These are phyloP conservation scores for Daldinia sp. DNA, from an alignment of 2,329 filamentous ascomycete genomes.

Conservation along the genomic window DNA sequence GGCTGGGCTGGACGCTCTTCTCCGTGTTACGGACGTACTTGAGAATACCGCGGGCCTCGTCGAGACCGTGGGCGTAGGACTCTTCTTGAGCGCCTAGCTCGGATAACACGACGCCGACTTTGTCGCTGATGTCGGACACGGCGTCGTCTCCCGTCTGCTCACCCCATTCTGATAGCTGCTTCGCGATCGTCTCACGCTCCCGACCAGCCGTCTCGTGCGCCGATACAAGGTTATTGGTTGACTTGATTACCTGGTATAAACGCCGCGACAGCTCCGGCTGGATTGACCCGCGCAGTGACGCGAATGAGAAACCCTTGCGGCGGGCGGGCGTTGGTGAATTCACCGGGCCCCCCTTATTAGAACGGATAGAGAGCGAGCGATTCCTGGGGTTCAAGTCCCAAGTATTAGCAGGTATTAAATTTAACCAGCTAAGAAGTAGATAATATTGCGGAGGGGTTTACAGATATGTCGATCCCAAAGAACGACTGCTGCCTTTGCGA, in stretches of 20 bases:
- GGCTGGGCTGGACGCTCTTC: constrained; percentile 91
- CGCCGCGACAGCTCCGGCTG: constrained; percentile 91
- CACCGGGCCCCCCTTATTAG: constrained; percentile 57
- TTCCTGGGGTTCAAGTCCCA: constrained; percentile 38
- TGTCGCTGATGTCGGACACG: constrained; percentile 91
- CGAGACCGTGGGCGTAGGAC: constrained; percentile 83
- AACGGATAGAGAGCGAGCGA: constrained; percentile 51
- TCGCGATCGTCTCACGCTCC: constrained; percentile 86
- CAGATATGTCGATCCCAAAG: constrained; percentile 42
- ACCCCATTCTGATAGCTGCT: constrained; percentile 96
- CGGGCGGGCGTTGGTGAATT: constrained; percentile 52
- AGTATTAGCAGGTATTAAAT: constrained; percentile 34
- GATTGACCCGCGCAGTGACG: constrained; percentile 83
- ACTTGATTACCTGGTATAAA: constrained; percentile 93
- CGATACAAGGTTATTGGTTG: constrained; percentile 87
- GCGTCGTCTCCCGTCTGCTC: constrained; percentile 90
- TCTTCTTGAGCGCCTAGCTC: constrained; percentile 97
- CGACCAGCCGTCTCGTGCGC: constrained; percentile 87
- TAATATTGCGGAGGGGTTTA: constrained; percentile 32
- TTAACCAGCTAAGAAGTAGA: background rate
- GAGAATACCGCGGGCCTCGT: constrained; percentile 83
- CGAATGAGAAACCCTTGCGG: constrained; percentile 84
- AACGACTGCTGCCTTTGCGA: constrained; percentile 36
- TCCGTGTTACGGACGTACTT: constrained; percentile 97
- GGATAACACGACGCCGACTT: constrained; percentile 90